phyloP scores from a whole-genome alignment of 805 yeast genomes.

The Komagataella populi region DNA sequence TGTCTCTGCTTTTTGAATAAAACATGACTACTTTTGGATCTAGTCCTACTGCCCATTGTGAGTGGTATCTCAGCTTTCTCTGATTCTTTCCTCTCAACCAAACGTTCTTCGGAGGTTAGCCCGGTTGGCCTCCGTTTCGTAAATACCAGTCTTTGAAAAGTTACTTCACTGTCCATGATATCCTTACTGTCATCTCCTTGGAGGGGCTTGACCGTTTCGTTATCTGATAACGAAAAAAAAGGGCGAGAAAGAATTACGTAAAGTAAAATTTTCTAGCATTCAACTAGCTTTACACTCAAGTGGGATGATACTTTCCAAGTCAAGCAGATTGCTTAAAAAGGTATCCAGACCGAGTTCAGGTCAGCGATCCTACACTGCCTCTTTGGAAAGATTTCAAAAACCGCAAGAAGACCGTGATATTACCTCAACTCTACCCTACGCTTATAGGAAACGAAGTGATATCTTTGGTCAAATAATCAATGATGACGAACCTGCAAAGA shows the following conservation, averaged over 20 bases:
- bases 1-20: background rate
- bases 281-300: background rate
- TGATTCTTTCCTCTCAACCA: background rate
- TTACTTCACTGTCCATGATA: background rate
- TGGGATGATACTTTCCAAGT: background rate
- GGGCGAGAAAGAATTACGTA: background rate
- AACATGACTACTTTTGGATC: background rate
- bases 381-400: conserved; percentile 4
- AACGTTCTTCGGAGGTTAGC: background rate
- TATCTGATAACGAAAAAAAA: background rate
- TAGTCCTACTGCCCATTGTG: background rate
- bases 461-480: conserved; percentile 29
- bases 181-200: background rate
- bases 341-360: background rate
- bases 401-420: conserved; percentile 10
- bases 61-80: background rate
- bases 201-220: background rate
- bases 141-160: background rate
- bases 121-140: background rate
- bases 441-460: conserved; percentile 23
- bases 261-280: background rate
- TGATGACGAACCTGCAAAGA: conserved; percentile 17
- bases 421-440: conserved; percentile 15
- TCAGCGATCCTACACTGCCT: background rate
- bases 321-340: background rate